Base-by-base conservation (phyloP, 2,329 filamentous ascomycete genomes). In the Trichoderma simmonsii region DNA sequence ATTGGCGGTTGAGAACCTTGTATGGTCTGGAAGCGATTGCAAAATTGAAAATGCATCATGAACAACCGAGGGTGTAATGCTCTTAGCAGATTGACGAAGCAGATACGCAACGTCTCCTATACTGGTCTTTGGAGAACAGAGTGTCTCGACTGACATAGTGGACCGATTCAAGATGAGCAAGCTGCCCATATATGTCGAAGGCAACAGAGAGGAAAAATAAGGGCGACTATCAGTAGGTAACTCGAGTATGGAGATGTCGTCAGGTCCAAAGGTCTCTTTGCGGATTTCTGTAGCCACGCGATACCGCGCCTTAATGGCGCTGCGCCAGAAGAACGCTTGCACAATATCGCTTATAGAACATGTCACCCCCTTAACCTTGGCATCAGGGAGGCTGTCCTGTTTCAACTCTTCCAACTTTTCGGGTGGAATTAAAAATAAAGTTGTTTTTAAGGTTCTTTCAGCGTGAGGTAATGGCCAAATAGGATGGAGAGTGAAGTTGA, bases 291-390 rank as follows among this genome's bases (percentile, higher is more conserved):
- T 77, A 3, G 77, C 80, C 1, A 81, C 80, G 1, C 77, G 78
- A 54, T 80, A 79, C 14, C 82, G 77, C 1, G 81, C 79, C 24
- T 78, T 75, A 56, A 83, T 77, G 0, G 80, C 77, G 0, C 78
- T 76, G 0, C 81, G 78, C 82, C 82, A 83, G 72, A 82, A 78
- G 63, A 83, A 81, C 0, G 82, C 82, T 72, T 83, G 80, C 2
- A 83, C 74, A 9, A 83, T 81, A 57, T 83, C 82, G 71, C 78
- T 82, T 28, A 81, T 74, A 0, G 81, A 82, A 0, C 72, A 71
- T 15, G 77, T 73, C 7, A 74, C 69, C 0, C 76, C 75, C 26
- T 79, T 78, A 28, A 11, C 26, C 26, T 48, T 26, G 11, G 15
- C 24, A 48, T 64, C 36, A n/a, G 36, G 24, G 12, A 26, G 1